A percentile compares a stretch with the other conserved stretches of the same genome.
phyloP scores from a whole-genome alignment of 1,284 basidiomycete species.

The Inonotus hispidus region DNA sequence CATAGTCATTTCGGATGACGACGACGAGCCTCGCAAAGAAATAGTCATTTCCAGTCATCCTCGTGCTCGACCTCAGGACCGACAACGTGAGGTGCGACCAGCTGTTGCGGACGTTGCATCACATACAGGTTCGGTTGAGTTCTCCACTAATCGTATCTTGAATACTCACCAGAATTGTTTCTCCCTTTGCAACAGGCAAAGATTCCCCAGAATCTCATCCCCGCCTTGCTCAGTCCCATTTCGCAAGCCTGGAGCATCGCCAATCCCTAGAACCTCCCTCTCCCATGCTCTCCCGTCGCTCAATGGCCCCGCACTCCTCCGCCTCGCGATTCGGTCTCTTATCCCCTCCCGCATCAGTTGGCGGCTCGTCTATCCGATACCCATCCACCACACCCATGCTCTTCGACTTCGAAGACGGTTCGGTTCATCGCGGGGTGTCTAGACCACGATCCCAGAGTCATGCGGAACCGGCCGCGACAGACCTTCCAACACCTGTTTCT shows the following conservation, averaged over 20 bases:
- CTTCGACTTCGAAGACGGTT: neutral
- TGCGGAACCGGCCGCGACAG: neutral
- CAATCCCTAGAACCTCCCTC: neutral
- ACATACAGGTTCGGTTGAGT: too few species aligned
- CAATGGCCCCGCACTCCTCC: neutral
- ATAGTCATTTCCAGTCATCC: neutral
- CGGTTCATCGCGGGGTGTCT: neutral
- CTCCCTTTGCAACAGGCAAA: too few species aligned
- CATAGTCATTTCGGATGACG: constrained; percentile 7
- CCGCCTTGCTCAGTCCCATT: too few species aligned
- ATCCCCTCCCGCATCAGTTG: neutral
- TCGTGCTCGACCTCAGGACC: neutral
- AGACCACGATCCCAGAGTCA: neutral
- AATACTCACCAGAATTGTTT: too few species aligned
- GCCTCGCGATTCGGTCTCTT: neutral
- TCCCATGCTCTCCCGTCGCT: neutral
- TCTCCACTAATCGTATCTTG: too few species aligned
- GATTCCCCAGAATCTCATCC: too few species aligned
- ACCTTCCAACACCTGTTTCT: neutral
- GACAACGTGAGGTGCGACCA: neutral
- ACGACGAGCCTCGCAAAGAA: neutral
- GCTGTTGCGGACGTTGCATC: neutral
- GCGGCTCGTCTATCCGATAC: neutral
- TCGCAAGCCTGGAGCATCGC: too few species aligned
- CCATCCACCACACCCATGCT: neutral